Percentiles rank a stretch among this genome's conserved stretches.
Evolutionary conservation across 768 basidiomycete species (phyloP).

Genomic region (Russula vinacea): DNA sequence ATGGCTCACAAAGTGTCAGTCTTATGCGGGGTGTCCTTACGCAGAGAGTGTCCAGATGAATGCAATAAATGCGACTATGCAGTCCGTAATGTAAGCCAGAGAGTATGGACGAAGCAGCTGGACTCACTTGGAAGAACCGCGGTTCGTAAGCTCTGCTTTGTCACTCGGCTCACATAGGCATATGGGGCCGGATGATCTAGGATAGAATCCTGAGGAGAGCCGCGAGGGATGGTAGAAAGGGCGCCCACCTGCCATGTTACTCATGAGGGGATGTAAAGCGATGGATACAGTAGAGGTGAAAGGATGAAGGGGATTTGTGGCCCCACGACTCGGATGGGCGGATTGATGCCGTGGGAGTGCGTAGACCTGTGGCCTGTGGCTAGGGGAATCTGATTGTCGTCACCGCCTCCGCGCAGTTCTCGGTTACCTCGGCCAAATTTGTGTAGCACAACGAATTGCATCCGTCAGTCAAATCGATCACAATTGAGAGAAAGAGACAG

Average conservation of each 20-base stretch:
- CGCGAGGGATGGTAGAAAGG: not conserved
- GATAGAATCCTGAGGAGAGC: not conserved
- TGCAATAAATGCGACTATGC: slow-evolving; percentile 42
- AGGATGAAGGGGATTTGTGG: not conserved
- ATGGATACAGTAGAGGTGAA: not conserved
- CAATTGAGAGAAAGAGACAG: not conserved
- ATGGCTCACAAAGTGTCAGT: not conserved
- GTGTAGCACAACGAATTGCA: too few relatives aligned
- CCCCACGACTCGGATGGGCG: too few relatives aligned
- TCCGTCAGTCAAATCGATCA: too few relatives aligned
- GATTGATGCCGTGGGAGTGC: too few relatives aligned
- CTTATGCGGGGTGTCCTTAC: slow-evolving; percentile 43
- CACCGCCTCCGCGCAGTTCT: too few relatives aligned
- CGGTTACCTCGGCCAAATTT: too few relatives aligned
- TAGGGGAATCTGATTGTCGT: too few relatives aligned
- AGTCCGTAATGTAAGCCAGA: slow-evolving; percentile 5
- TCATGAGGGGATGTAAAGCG: not conserved
- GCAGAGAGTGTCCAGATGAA: slow-evolving; percentile 61
- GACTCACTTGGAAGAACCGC: slow-evolving; percentile 45
- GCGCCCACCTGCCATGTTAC: slow-evolving; percentile 7
- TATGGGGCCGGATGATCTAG: slow-evolving; percentile 48
- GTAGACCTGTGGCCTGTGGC: too few relatives aligned
- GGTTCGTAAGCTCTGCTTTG: slow-evolving; percentile 57
- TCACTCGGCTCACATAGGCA: slow-evolving; percentile 55
- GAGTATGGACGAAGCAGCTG: not conserved